These are phyloP conservation scores for Amphibolis antarctica DNA, from an alignment of 106 monocot species.

Conservation along the genomic window DNA sequence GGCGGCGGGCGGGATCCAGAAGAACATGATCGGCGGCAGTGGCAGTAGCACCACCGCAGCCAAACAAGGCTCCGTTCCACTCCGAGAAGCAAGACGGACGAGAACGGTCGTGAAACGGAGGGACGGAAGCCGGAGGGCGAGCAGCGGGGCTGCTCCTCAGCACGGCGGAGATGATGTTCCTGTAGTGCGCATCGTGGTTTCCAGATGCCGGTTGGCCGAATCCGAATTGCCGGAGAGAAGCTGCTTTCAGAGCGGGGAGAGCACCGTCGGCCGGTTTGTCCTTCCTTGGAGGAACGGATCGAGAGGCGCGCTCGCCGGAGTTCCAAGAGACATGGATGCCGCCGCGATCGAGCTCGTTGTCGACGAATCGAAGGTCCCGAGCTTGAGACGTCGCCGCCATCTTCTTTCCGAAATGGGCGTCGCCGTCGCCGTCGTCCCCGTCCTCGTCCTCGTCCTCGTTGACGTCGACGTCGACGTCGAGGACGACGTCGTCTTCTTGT, in stretches of 20 bases:
- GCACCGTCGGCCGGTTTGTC: constrained; percentile 1
- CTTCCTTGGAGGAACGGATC: constrained; percentile 9
- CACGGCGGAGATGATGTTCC: constrained; percentile 33
- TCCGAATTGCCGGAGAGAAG: constrained; percentile 8
- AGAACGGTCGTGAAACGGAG: constrained; percentile 10
- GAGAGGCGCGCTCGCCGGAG: constrained; percentile 21
- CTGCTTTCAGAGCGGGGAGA: constrained; percentile 15
- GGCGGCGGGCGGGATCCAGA: too few species aligned
- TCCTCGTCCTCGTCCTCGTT: constrained; percentile 6
- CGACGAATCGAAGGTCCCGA: constrained; percentile 11
- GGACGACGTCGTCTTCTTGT: constrained; percentile 18
- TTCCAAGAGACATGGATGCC: constrained; percentile 25
- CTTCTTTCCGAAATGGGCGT: neutral
- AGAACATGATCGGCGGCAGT: too few species aligned
- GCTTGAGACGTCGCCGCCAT: constrained; percentile 7
- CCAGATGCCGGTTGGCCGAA: constrained; percentile 27
- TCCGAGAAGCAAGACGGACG: constrained; percentile 35
- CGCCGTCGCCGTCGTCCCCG: constrained; percentile 3
- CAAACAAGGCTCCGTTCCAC: constrained; percentile 24
- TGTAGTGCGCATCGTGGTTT: constrained; percentile 30
- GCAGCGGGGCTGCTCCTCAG: constrained; percentile 27
- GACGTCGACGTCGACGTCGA: neutral
- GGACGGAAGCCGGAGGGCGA: neutral
- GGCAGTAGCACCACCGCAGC: too few species aligned
- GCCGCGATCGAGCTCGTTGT: constrained; percentile 25